Conservation (phyloP, 148 eudicot genomes). For the Amaranthus hypochondriacus region DNA sequence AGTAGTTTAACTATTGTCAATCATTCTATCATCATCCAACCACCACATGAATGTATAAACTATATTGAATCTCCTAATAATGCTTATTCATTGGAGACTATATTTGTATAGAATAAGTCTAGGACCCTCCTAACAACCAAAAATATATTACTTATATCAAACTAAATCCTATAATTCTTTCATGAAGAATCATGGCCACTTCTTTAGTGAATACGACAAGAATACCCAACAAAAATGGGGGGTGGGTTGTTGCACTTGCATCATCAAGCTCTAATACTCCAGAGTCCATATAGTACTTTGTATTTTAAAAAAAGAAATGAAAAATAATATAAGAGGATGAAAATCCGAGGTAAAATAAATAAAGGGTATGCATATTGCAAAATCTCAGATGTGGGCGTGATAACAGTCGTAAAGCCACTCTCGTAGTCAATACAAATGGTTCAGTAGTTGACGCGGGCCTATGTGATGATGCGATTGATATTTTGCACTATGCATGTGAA, state of each 20-base stretch:
- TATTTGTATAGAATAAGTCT: not conserved
- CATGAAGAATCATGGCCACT: slow-evolving; percentile 5
- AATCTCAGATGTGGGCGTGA: too few relatives aligned
- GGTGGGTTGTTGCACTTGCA: not conserved
- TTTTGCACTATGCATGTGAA: not conserved
- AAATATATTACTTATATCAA: not conserved
- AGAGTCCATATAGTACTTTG: not conserved
- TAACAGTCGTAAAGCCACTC: too few relatives aligned
- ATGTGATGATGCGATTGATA: too few relatives aligned
- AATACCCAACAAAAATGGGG: not conserved
- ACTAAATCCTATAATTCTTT: slow-evolving; percentile 1
- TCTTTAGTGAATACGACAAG: not conserved
- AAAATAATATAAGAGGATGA: not conserved
- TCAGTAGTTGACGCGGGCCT: too few relatives aligned
- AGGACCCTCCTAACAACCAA: not conserved
- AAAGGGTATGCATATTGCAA: not conserved
- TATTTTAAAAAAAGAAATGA: not conserved
- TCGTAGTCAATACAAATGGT: too few relatives aligned
- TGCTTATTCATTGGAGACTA: not conserved
- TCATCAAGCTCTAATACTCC: not conserved
- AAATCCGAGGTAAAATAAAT: not conserved
- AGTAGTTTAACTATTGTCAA: slow-evolving; percentile 8
- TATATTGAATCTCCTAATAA: not conserved
- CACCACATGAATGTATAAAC: not conserved
- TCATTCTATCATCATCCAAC: slow-evolving; percentile 15